Evolutionary conservation across 345 rosid genomes (phyloP).

Genomic region (Hevea brasiliensis): DNA sequence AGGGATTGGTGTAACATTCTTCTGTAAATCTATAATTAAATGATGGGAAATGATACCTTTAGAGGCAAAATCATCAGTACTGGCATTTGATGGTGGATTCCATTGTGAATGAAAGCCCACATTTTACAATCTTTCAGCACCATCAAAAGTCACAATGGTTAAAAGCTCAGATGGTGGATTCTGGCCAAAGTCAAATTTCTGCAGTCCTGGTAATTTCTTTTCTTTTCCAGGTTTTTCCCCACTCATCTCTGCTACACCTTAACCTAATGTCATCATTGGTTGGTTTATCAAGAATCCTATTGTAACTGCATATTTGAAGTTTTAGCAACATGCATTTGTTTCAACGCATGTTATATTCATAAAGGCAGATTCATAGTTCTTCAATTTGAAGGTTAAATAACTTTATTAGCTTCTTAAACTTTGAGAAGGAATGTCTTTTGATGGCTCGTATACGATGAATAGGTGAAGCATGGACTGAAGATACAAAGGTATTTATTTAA

Average conservation of each 20-base stretch:
- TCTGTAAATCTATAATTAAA: slow-evolving; percentile 25
- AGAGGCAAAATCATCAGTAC: neutral
- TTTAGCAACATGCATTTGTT: too few species aligned
- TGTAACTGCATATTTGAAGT: too few species aligned
- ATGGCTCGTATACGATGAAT: too few species aligned
- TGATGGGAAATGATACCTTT: slow-evolving; percentile 5
- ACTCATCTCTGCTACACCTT: neutral
- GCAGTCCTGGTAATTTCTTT: neutral
- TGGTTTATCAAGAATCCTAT: too few species aligned
- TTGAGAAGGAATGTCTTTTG: too few species aligned
- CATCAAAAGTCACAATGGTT: too few species aligned
- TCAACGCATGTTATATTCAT: too few species aligned
- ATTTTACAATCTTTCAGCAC: neutral
- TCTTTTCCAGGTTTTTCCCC: neutral
- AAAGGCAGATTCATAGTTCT: too few species aligned
- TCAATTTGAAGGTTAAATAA: too few species aligned
- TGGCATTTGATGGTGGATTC: neutral
- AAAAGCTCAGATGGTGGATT: neutral
- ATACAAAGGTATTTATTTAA: too few species aligned
- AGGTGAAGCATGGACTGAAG: too few species aligned
- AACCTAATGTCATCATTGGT: neutral
- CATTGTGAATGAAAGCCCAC: neutral
- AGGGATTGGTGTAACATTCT: slow-evolving; percentile 30
- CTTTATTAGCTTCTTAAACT: too few species aligned
- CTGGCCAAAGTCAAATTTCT: neutral